phyloP scores from a whole-genome alignment of 225 moss, liverwort and hornwort species.

The Pseudisothecium myosuroides region DNA sequence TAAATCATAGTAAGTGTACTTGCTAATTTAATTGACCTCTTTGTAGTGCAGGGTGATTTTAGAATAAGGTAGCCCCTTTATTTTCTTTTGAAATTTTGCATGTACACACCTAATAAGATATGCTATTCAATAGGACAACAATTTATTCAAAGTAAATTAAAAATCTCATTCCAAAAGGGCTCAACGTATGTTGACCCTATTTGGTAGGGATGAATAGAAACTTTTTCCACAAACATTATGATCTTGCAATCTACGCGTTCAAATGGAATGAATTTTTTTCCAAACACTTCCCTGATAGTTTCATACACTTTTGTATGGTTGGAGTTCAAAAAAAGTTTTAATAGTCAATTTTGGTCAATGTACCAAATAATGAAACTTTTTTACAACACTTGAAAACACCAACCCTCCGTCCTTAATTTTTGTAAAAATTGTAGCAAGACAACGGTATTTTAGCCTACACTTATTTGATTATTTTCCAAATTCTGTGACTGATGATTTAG shows the following conservation, averaged over 20 bases:
- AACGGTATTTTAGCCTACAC: not conserved
- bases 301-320: not conserved
- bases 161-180: not conserved
- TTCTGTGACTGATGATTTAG: not conserved
- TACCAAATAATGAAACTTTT: not conserved
- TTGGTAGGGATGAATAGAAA: not conserved
- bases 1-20: no score
- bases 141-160: rapidly evolving
- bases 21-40: not conserved
- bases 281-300: not conserved
- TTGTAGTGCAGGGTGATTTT: not conserved
- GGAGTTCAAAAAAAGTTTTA: not conserved
- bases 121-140: not conserved
- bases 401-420: not conserved
- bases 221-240: not conserved
- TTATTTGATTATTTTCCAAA: not conserved
- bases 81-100: not conserved
- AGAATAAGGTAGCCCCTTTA: not conserved
- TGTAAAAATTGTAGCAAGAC: not conserved
- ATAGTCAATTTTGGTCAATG: not conserved
- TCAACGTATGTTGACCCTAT: rapidly evolving
- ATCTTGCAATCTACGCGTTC: rapidly evolving
- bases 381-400: not conserved
- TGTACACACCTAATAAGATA: not conserved
- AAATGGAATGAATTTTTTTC: rapidly evolving